Conservation (phyloP, 176 grass and related monocot genomes). For the Rhynchospora pubera region DNA sequence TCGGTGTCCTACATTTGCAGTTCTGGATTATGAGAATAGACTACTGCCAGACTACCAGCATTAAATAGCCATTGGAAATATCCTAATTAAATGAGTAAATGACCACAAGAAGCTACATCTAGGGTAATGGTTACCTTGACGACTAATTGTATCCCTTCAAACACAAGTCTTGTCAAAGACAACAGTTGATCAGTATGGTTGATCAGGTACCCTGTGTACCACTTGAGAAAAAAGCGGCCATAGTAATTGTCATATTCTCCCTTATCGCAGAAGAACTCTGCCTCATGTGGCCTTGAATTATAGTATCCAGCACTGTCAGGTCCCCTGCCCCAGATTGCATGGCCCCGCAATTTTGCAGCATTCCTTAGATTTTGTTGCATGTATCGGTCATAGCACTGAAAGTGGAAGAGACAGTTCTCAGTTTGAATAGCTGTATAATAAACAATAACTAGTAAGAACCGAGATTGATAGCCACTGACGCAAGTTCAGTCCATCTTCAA, state of each 20-base stretch:
- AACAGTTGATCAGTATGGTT: conserved; percentile 77
- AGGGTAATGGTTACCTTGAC: conserved; percentile 46
- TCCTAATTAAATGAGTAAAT: background rate
- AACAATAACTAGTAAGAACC: background rate
- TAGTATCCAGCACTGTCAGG: conserved; percentile 89
- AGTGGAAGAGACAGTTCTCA: background rate
- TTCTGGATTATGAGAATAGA: background rate
- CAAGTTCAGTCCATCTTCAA: background rate
- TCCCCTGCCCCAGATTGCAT: conserved; percentile 84
- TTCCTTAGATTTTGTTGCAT: conserved; percentile 75
- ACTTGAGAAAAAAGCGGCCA: conserved; percentile 86
- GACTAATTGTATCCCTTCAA: conserved; percentile 72
- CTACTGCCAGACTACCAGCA: background rate
- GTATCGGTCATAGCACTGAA: conserved; percentile 84
- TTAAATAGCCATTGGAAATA: background rate
- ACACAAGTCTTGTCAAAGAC: conserved; percentile 76
- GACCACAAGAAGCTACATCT: conserved; percentile 16
- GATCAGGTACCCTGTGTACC: conserved; percentile 71
- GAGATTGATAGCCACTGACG: background rate
- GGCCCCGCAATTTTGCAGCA: conserved; percentile 58
- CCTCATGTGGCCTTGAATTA: conserved; percentile 86
- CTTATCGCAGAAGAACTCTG: conserved; percentile 85
- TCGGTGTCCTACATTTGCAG: background rate
- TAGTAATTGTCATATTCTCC: conserved; percentile 90
- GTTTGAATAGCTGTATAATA: background rate